Evolutionary conservation across 2,329 filamentous ascomycete genomes (phyloP), one percentile per base, ranked within the genome.

Genomic region (Metarhizium sp.): DNA sequence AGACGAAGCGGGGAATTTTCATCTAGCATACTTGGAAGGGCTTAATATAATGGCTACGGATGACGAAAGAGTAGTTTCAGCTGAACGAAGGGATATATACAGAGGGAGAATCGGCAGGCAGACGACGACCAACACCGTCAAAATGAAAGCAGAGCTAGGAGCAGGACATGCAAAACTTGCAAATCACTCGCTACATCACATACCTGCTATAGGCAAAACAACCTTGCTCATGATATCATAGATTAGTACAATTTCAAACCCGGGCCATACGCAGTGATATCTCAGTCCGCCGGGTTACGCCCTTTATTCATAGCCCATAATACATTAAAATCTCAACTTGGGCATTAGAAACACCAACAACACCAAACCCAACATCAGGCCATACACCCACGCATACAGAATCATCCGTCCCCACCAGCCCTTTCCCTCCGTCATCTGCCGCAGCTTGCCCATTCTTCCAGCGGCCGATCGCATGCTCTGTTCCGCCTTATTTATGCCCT

Each of bases 341-440:
- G 92, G 92, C 67, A 90, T 75, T 52, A 92, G 79, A 74, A 92
- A 92, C 13, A 96, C 92, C 60, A 96, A 71, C 67, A 95, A 63
- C 40, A 96, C 74, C 18, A 90, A 80, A 30, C 83, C 72, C n/a
- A 95, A 63, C 85, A 90, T 92, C 59, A 96, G 70, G 34, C 82
- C 90, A 63, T 86, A 88, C 51, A 96, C 91, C 79, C 89, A 87
- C 43, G 78, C 86, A 75, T 94, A 96, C 58, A 96, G 76, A 72
- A 92, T 77, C 75, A 95, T 81, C 53, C 92, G 75, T 6, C 87
- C 91, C 83, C 81, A 90, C 87, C 88, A 95, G 0, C 91, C 91
- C 67, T 87, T 86, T 3, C 91, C 92, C 73, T 96, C 92, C 16
- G 87, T 90, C 84, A 95, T 90, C 53, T 79, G 79, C 62, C 82